These are phyloP conservation scores for Neocucurbitaria cava DNA, from an alignment of 2,329 filamentous ascomycete genomes.

Conservation along the genomic window DNA sequence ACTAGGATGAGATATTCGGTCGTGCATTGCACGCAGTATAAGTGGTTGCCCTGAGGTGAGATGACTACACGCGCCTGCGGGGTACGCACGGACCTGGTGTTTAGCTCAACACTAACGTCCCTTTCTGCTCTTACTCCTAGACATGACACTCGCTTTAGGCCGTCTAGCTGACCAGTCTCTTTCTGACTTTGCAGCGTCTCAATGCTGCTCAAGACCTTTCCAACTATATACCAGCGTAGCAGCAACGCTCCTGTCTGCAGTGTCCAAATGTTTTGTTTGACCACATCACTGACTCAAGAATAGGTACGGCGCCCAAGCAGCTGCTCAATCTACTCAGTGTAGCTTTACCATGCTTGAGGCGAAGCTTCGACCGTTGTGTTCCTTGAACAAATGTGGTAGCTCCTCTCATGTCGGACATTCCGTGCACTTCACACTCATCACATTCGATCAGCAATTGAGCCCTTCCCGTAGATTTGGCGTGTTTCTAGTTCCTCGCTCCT, in stretches of 20 bases:
- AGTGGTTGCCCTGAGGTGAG: not conserved
- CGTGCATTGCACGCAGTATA: conserved; percentile 7
- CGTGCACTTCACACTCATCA: not conserved
- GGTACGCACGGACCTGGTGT: not conserved
- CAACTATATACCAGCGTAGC: not conserved
- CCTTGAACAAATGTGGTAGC: not conserved
- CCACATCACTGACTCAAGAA: not conserved
- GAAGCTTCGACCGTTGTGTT: not conserved
- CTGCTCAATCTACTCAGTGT: not conserved
- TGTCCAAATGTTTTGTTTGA: not conserved
- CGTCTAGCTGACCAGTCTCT: not conserved
- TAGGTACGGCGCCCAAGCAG: not conserved
- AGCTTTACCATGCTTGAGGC: not conserved
- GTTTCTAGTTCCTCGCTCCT: not conserved
- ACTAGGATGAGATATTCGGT: conserved; percentile 5
- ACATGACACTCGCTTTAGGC: not conserved
- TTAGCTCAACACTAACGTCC: not conserved
- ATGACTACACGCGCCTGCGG: not conserved
- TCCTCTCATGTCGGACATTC: not conserved
- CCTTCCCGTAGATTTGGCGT: not conserved
- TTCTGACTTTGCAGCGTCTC: not conserved
- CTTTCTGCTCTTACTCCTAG: not conserved
- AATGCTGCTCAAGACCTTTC: not conserved
- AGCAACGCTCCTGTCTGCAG: not conserved
- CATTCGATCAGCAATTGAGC: not conserved